These are phyloP conservation scores for Ophiostoma sp. DNA, from an alignment of 2,329 filamentous ascomycete species.

Conservation along the genomic window DNA sequence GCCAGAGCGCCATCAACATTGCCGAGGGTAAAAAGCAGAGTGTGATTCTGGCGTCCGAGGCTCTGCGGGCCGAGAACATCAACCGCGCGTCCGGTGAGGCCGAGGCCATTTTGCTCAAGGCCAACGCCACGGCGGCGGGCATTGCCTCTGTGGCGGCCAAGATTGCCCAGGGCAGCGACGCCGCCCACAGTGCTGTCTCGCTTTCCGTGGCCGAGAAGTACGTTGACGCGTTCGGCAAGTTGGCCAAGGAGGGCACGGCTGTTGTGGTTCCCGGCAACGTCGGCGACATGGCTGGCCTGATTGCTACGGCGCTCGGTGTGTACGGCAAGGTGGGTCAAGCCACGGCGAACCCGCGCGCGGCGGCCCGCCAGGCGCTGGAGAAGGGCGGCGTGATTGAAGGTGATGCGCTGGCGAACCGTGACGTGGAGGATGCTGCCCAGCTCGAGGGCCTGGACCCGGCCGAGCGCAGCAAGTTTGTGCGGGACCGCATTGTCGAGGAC, in stretches of 20 bases:
- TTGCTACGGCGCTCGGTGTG: slow-evolving; percentile 90
- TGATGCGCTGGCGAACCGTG: slow-evolving; percentile 9
- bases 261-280: slow-evolving; percentile 97
- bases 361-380: slow-evolving; percentile 56
- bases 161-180: slow-evolving; percentile 70
- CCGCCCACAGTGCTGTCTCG: slow-evolving; percentile 81
- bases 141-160: slow-evolving; percentile 81
- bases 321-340: slow-evolving; percentile 89
- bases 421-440: slow-evolving; percentile 28
- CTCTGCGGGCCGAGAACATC: slow-evolving; percentile 84
- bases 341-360: slow-evolving; percentile 68
- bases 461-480: slow-evolving; percentile 27
- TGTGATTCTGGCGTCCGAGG: slow-evolving; percentile 94
- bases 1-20: slow-evolving; percentile 97
- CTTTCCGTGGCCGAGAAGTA: slow-evolving; percentile 95
- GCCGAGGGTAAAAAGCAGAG: slow-evolving; percentile 96
- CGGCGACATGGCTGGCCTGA: slow-evolving; percentile 94
- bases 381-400: slow-evolving; percentile 31
- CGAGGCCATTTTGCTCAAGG: slow-evolving; percentile 84
- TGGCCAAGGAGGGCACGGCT: slow-evolving; percentile 93
- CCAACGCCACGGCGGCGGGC: slow-evolving; percentile 79
- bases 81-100: slow-evolving; percentile 91
- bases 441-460: slow-evolving; percentile 16
- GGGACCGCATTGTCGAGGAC: slow-evolving; percentile 35
- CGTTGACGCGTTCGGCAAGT: slow-evolving; percentile 83